These are phyloP conservation scores for Nakaseomyces glabratus DNA, from an alignment of 1,139 yeast genomes.

Conservation along the genomic window DNA sequence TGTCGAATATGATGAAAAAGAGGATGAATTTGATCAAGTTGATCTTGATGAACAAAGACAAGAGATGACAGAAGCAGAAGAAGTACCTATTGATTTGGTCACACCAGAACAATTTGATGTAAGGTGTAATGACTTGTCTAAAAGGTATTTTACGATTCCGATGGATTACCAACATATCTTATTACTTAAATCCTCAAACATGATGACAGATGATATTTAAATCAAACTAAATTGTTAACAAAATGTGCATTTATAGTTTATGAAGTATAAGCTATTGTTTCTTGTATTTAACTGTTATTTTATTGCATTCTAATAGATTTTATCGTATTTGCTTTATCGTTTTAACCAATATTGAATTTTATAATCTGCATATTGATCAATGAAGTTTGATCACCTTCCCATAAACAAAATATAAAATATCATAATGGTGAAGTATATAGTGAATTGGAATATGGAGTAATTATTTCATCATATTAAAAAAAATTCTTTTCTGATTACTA, in stretches of 20 bases:
- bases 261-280: no score
- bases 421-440: neutral
- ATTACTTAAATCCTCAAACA: constrained; percentile 14
- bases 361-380: no score
- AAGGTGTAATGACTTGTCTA: constrained; percentile 39
- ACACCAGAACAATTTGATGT: constrained; percentile 58
- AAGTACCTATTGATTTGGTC: constrained; percentile 56
- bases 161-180: constrained; percentile 28
- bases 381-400: no score
- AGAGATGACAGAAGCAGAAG: constrained; percentile 59
- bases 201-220: neutral
- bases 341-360: no score
- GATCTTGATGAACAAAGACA: constrained; percentile 54
- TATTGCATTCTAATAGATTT: no score
- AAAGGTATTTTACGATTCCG: constrained; percentile 25
- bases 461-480: no score
- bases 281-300: no score
- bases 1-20: constrained; percentile 77
- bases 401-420: no score
- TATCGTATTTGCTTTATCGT: no score
- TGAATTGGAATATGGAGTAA: no score
- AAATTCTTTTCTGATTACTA: no score
- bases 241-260: neutral
- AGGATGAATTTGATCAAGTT: constrained; percentile 83
- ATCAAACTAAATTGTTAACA: neutral